phyloP scores from a whole-genome alignment of 1,284 basidiomycete genomes.

The Malassezia caprae region DNA sequence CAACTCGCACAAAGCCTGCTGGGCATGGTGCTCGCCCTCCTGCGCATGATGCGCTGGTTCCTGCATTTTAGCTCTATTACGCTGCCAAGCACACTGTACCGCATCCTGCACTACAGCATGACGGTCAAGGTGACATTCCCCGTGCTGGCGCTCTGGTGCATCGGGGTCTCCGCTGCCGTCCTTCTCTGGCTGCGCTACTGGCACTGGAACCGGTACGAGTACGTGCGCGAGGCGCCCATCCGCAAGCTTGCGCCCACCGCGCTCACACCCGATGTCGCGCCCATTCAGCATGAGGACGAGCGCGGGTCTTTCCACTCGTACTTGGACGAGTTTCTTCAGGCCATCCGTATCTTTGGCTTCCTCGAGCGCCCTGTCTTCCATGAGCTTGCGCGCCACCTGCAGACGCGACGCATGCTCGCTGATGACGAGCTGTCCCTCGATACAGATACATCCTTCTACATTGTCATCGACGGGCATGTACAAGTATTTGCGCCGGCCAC shows the following conservation, averaged over 20 bases:
- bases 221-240: constrained; percentile 40
- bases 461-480: constrained; percentile 46
- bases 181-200: constrained; percentile 50
- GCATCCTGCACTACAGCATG: constrained; percentile 40
- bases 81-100: constrained; percentile 36
- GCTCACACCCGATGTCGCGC: constrained; percentile 38
- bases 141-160: constrained; percentile 30
- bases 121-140: constrained; percentile 46
- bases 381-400: constrained; percentile 44
- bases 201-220: constrained; percentile 43
- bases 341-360: constrained; percentile 47
- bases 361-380: constrained; percentile 48
- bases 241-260: constrained; percentile 16
- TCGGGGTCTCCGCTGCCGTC: constrained; percentile 22
- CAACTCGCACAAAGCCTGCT: constrained; percentile 30
- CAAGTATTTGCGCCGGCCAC: constrained; percentile 43
- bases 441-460: constrained; percentile 44
- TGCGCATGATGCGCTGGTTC: constrained; percentile 31
- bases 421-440: constrained; percentile 44
- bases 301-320: constrained; percentile 42
- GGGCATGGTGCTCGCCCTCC: constrained; percentile 30
- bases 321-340: constrained; percentile 47
- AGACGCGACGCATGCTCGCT: constrained; percentile 42
- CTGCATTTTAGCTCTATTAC: constrained; percentile 39
- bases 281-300: constrained; percentile 24